Percentiles rank a stretch among this genome's conserved stretches.
Conservation (phyloP, 805 yeast genomes). For the Debaryomyces tyrocola region DNA sequence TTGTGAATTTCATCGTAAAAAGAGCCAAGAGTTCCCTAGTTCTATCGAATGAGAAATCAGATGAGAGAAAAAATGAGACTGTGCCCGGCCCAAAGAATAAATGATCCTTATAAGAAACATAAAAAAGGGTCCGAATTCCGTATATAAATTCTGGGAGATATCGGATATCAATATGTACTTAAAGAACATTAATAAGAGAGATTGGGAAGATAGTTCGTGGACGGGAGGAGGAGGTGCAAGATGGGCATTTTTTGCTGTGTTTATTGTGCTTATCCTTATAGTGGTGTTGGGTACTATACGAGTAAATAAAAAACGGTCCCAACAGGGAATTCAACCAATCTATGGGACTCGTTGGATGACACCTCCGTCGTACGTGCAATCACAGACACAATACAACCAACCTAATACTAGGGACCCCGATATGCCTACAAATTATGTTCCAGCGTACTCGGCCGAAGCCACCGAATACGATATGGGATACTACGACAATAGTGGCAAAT, state of each 20-base stretch:
- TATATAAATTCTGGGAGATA: neutral
- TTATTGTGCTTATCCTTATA: constrained; percentile 48
- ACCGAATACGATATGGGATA: constrained; percentile 77
- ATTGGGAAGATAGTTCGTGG: constrained; percentile 13
- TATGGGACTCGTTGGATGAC: constrained; percentile 84
- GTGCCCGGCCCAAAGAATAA: neutral
- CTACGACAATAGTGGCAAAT: constrained; percentile 62
- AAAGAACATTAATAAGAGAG: constrained; percentile 10
- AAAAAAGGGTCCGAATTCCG: too few species aligned
- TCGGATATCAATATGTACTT: neutral
- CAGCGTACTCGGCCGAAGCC: constrained; percentile 65
- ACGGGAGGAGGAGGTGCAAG: constrained; percentile 40
- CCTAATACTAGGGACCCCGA: constrained; percentile 43
- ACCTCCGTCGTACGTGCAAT: constrained; percentile 74
- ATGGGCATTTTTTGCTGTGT: constrained; percentile 67
- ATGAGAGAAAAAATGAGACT: neutral
- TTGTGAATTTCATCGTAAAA: neutral
- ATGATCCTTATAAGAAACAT: neutral
- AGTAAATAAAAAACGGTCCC: constrained; percentile 53
- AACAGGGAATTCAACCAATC: constrained; percentile 56
- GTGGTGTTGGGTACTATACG: constrained; percentile 52
- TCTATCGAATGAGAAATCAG: neutral
- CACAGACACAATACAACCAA: constrained; percentile 57
- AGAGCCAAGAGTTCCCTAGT: neutral
- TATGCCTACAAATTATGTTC: constrained; percentile 48